Conservation (phyloP, 192 early-diverging fungal species). For the Coemansia furcata region DNA sequence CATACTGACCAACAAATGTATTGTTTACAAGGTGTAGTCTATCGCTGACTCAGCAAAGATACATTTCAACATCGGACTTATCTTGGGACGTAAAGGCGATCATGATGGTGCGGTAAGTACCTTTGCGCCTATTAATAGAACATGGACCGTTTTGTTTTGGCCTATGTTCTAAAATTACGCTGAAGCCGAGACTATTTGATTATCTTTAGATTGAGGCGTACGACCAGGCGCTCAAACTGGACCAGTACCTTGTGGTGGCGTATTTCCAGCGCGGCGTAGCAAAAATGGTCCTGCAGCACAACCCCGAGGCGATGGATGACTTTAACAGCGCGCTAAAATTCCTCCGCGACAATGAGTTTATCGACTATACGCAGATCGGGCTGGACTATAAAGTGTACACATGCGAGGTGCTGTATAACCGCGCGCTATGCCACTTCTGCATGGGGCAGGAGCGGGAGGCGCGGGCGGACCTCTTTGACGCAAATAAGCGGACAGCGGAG, state of each 20-base stretch:
- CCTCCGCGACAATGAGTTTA: constrained; percentile 79
- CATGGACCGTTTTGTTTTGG: not conserved
- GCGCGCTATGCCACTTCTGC: constrained; percentile 78
- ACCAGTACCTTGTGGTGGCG: constrained; percentile 87
- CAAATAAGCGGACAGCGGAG: constrained; percentile 58
- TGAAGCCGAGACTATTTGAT: constrained; percentile 5
- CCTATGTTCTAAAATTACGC: not conserved
- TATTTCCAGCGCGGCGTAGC: constrained; percentile 91
- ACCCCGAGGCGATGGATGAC: constrained; percentile 69
- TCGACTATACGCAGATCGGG: constrained; percentile 95
- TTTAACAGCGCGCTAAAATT: constrained; percentile 80
- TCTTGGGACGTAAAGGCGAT: constrained; percentile 70
- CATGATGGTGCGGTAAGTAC: constrained; percentile 78
- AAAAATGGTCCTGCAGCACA: constrained; percentile 69
- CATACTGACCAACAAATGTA: not conserved
- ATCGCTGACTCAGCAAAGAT: constrained; percentile 92
- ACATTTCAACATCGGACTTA: constrained; percentile 93
- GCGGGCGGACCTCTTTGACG: constrained; percentile 61
- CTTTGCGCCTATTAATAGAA: constrained; percentile 21
- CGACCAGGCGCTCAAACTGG: constrained; percentile 69
- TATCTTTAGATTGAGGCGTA: constrained; percentile 70
- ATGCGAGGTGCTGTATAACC: constrained; percentile 90
- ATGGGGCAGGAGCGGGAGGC: constrained; percentile 69
- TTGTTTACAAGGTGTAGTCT: constrained; percentile 17
- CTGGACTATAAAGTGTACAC: constrained; percentile 85